phyloP scores from a whole-genome alignment of 2,329 filamentous ascomycete species.

The Dactylonectria estremocensis region DNA sequence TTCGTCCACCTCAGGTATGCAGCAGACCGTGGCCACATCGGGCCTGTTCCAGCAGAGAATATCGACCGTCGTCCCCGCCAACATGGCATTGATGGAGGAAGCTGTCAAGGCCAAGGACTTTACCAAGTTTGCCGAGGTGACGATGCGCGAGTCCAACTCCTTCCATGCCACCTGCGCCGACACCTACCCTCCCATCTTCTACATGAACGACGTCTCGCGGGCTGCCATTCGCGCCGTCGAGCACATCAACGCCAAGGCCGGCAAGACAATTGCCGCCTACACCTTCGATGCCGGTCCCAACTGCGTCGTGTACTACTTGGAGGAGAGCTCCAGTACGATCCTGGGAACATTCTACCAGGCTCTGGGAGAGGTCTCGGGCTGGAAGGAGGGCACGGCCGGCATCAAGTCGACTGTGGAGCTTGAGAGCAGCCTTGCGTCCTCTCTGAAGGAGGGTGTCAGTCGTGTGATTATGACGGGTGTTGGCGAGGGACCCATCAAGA shows the following conservation, averaged over 20 bases:
- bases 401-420: conserved; percentile 71
- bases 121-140: conserved; percentile 86
- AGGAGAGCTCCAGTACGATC: conserved; percentile 80
- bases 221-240: conserved; percentile 92
- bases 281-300: conserved; percentile 99
- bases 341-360: conserved; percentile 84
- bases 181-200: conserved; percentile 97
- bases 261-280: conserved; percentile 88
- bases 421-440: conserved; percentile 75
- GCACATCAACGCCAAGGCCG: conserved; percentile 85
- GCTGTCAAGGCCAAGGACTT: conserved; percentile 87
- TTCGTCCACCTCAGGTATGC: conserved; percentile 94
- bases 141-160: conserved; percentile 96
- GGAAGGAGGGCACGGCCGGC: conserved; percentile 72
- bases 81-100: conserved; percentile 89
- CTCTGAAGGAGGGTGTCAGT: conserved; percentile 84
- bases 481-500: conserved; percentile 88
- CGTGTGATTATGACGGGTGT: conserved; percentile 93
- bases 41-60: conserved; percentile 87
- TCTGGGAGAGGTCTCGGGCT: conserved; percentile 77
- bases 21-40: conserved; percentile 93
- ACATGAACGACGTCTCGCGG: conserved; percentile 94
- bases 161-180: conserved; percentile 97
- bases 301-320: conserved; percentile 94
- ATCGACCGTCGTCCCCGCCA: conserved; percentile 81